Percentiles rank a stretch among this genome's conserved stretches.
phyloP scores from a whole-genome alignment of 306 rosid genomes.

The Amphicarpaea edgeworthii region DNA sequence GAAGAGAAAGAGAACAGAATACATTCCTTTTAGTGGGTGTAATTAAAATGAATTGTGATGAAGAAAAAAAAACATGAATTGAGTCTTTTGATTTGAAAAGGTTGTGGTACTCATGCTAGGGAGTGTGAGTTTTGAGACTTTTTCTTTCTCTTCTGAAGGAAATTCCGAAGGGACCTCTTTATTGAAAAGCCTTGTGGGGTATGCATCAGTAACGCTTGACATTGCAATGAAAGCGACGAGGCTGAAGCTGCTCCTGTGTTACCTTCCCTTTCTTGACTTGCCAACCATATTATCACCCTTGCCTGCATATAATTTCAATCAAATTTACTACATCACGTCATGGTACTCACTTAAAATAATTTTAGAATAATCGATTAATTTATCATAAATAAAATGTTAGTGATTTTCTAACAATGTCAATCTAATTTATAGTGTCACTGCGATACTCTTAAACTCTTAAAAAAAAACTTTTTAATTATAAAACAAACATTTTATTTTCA shows the following conservation, averaged over 20 bases:
- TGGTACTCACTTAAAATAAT: too few relatives aligned
- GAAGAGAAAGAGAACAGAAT: too few relatives aligned
- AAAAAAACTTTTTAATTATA: too few relatives aligned
- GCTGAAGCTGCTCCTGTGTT: background rate
- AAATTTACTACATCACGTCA: too few relatives aligned
- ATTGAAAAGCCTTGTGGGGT: conserved; percentile 37
- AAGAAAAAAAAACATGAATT: background rate
- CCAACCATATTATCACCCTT: conserved; percentile 52
- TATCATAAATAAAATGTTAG: too few relatives aligned
- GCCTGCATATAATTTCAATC: conserved; percentile 41
- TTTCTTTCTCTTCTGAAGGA: conserved; percentile 50
- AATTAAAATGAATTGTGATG: background rate
- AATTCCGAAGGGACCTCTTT: conserved; percentile 47
- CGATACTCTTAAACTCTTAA: too few relatives aligned
- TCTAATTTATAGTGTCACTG: too few relatives aligned
- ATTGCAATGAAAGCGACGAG: conserved; percentile 39
- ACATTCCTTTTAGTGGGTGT: background rate
- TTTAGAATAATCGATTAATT: too few relatives aligned
- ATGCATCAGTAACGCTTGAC: conserved; percentile 38
- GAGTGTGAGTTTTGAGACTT: conserved; percentile 37
- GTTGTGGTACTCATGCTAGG: background rate
- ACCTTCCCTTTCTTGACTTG: conserved; percentile 39
- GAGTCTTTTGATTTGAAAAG: background rate
- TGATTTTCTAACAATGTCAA: too few relatives aligned
- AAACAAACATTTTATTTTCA: too few relatives aligned